Evolutionary conservation across 2,329 filamentous ascomycete species (phyloP).

Genomic region (Alternaria conjuncta): DNA sequence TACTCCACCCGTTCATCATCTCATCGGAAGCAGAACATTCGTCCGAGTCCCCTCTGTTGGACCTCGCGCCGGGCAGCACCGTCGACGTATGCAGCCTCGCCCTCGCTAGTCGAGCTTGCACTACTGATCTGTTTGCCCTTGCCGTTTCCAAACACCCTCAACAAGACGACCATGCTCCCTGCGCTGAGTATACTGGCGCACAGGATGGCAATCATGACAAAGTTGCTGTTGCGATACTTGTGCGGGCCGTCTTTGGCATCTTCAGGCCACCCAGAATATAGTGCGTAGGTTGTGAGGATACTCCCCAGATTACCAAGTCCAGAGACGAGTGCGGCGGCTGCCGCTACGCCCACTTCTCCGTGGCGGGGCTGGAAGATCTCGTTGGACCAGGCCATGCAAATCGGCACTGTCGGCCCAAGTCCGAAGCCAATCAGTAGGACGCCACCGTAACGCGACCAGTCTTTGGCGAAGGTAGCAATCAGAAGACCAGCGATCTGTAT

Average conservation of each 20-base stretch:
- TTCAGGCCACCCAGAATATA: slow-evolving; percentile 85
- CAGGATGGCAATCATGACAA: slow-evolving; percentile 87
- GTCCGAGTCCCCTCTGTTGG: slow-evolving; percentile 50
- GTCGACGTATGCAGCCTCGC: slow-evolving; percentile 61
- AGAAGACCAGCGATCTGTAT: slow-evolving; percentile 85
- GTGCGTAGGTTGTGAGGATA: slow-evolving; percentile 84
- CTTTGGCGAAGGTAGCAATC: slow-evolving; percentile 76
- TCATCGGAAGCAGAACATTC: slow-evolving; percentile 41
- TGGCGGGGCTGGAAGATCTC: slow-evolving; percentile 90
- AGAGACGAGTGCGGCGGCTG: slow-evolving; percentile 83
- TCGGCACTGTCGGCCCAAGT: slow-evolving; percentile 86
- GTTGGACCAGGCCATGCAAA: slow-evolving; percentile 92
- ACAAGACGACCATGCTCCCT: slow-evolving; percentile 69
- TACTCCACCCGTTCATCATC: slow-evolving; percentile 13
- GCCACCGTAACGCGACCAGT: slow-evolving; percentile 86
- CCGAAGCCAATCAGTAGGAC: slow-evolving; percentile 91
- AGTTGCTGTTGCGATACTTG: slow-evolving; percentile 82
- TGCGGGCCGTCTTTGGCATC: slow-evolving; percentile 68
- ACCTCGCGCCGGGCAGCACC: slow-evolving; percentile 51
- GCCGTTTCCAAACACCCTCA: slow-evolving; percentile 54
- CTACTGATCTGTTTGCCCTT: slow-evolving; percentile 47
- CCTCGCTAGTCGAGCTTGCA: slow-evolving; percentile 46
- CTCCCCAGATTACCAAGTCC: slow-evolving; percentile 86
- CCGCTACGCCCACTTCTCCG: slow-evolving; percentile 88
- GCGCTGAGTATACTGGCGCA: slow-evolving; percentile 77